A percentile compares a stretch with the other conserved stretches of the same genome.
Conservation (phyloP, 2,329 filamentous ascomycete genomes). For the Curvularia sp. region DNA sequence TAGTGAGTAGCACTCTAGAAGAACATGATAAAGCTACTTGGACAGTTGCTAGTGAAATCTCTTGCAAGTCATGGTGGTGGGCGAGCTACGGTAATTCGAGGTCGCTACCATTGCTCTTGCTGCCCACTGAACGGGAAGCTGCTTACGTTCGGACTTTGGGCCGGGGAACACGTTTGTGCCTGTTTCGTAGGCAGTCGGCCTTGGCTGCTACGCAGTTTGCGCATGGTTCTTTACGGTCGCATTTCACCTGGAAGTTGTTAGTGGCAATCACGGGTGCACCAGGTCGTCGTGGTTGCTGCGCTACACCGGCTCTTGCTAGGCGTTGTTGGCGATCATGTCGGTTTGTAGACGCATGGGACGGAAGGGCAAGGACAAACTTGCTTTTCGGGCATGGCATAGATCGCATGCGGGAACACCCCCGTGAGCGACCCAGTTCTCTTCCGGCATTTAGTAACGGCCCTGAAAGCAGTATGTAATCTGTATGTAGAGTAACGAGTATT, state of each 20-base stretch:
- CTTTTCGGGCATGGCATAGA: slow-evolving; percentile 35
- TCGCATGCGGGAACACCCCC: slow-evolving; percentile 44
- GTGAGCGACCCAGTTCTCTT: slow-evolving; percentile 43
- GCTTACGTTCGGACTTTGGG: slow-evolving; percentile 39
- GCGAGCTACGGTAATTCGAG: background rate
- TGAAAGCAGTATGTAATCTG: background rate
- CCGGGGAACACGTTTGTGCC: slow-evolving; percentile 36
- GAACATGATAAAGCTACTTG: background rate
- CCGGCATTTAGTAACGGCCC: slow-evolving; percentile 30
- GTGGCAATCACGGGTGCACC: background rate
- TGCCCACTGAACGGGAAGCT: background rate
- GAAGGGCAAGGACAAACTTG: slow-evolving; percentile 1
- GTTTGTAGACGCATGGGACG: background rate
- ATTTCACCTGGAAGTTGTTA: slow-evolving; percentile 39
- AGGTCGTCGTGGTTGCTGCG: background rate
- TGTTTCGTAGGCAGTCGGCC: slow-evolving; percentile 41
- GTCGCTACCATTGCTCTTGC: background rate
- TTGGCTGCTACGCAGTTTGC: slow-evolving; percentile 37
- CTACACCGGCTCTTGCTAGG: background rate
- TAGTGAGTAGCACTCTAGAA: background rate
- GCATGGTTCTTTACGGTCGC: slow-evolving; percentile 45
- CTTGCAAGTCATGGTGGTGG: background rate
- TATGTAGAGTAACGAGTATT: slow-evolving; percentile 4
- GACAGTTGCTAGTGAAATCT: background rate
- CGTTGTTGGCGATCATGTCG: background rate